phyloP scores from a whole-genome alignment of 2,329 filamentous ascomycete species.

The Sarocladiaceae sp. region DNA sequence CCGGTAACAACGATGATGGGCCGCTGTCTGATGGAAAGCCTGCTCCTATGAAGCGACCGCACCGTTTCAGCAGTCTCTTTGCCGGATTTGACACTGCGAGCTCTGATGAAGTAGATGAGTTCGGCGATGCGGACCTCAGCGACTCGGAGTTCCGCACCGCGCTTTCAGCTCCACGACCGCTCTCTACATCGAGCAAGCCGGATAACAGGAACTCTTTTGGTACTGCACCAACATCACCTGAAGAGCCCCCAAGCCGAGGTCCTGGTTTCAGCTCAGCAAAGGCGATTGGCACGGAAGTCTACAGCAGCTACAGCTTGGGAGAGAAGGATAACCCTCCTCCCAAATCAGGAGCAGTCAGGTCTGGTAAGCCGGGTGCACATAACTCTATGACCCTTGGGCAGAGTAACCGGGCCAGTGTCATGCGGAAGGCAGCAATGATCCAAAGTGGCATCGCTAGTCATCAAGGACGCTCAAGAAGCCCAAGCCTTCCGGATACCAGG shows the following conservation, averaged over 20 bases:
- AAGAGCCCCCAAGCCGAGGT: constrained; percentile 26
- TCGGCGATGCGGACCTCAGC: constrained; percentile 53
- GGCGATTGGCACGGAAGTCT: constrained; percentile 34
- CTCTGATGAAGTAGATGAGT: constrained; percentile 60
- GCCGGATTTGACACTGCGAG: constrained; percentile 72
- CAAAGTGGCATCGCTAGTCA: constrained; percentile 71
- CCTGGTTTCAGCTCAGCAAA: constrained; percentile 23
- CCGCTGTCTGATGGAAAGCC: constrained; percentile 53
- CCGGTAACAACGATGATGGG: constrained; percentile 75
- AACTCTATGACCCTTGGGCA: constrained; percentile 19
- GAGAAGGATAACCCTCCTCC: constrained; percentile 28
- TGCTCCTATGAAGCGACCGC: constrained; percentile 59
- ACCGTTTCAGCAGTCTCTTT: constrained; percentile 78
- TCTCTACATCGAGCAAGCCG: constrained; percentile 27
- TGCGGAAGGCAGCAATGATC: constrained; percentile 74
- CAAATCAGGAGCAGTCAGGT: constrained; percentile 16
- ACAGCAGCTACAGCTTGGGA: constrained; percentile 35
- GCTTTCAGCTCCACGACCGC: constrained; percentile 56
- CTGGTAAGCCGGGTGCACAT: constrained; percentile 1
- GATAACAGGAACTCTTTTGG: constrained; percentile 37
- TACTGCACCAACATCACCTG: constrained; percentile 35
- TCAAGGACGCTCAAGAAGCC: constrained; percentile 55
- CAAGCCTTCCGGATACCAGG: constrained; percentile 52
- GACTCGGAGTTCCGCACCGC: constrained; percentile 64
- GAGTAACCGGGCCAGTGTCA: constrained; percentile 49